Evolutionary conservation across 345 rosid genomes (phyloP).

Genomic region (Murraya koenigii): DNA sequence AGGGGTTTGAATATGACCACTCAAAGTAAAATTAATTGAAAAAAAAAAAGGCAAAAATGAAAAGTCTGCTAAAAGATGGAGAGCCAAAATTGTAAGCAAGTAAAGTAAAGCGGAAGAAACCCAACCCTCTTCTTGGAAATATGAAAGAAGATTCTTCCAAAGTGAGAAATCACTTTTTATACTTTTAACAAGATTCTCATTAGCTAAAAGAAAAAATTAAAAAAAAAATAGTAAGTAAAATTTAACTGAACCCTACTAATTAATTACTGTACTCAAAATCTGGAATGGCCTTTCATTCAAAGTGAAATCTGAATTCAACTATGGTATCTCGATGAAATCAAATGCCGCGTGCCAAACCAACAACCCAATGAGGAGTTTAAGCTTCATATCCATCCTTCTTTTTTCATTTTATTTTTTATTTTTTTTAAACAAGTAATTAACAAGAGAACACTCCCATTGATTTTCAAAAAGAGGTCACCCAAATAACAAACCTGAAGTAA

Average conservation of each 20-base stretch:
- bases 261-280: neutral
- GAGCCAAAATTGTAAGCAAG: constrained; percentile 1
- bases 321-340: neutral
- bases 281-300: neutral
- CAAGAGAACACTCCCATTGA: neutral
- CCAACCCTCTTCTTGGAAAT: constrained; percentile 30
- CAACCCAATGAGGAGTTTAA: neutral
- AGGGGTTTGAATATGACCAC: too few relatives aligned
- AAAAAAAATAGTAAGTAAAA: neutral
- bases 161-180: too few relatives aligned
- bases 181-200: neutral
- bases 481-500: neutral
- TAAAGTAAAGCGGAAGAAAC: constrained; percentile 17
- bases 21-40: too few relatives aligned
- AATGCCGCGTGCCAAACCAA: neutral
- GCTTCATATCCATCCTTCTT: too few relatives aligned
- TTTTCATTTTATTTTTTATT: too few relatives aligned
- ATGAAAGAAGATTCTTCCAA: constrained; percentile 19
- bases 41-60: neutral
- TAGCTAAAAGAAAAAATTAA: neutral
- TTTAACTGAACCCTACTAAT: too few relatives aligned
- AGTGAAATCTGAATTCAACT: neutral
- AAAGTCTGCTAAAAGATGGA: neutral
- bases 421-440: too few relatives aligned
- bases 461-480: neutral